Evolutionary conservation across 139 green algal species (phyloP).

Genomic region (Astrephomene gubernaculifera): DNA sequence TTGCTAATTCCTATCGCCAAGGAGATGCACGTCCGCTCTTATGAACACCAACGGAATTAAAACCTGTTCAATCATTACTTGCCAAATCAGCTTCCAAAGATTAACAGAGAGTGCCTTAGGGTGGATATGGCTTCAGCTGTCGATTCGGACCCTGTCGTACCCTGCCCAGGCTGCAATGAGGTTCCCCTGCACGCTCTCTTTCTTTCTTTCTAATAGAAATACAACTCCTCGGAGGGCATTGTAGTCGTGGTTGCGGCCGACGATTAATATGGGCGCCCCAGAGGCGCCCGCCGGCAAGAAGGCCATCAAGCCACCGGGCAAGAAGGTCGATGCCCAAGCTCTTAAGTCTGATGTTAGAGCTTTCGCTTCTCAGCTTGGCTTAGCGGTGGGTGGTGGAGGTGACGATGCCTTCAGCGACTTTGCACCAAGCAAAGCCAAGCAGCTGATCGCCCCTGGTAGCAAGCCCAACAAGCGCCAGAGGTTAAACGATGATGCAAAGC

Average conservation of each 20-base stretch:
- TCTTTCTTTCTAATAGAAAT: no score
- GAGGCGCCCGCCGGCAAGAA: conserved; percentile 19
- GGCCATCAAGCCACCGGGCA: neutral
- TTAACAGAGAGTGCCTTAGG: no score
- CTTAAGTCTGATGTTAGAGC: conserved; percentile 67
- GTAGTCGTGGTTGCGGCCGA: neutral
- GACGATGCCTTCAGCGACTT: conserved; percentile 82
- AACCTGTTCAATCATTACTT: no score
- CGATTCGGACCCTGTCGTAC: no score
- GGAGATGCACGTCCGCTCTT: no score
- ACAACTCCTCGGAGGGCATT: no score
- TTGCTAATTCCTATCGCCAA: no score
- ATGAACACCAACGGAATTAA: no score
- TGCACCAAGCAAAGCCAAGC: conserved; percentile 63
- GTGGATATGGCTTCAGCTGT: no score
- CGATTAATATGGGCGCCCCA: neutral
- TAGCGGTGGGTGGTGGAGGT: conserved; percentile 41
- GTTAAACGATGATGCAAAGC: conserved; percentile 9
- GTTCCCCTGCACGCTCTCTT: no score
- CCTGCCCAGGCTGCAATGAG: no score
- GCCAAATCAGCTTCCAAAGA: no score
- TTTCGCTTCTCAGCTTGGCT: conserved; percentile 69
- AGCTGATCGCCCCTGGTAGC: neutral
- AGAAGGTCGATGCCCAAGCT: conserved; percentile 42
- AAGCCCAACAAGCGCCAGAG: conserved; percentile 38